These are phyloP conservation scores for Grammothele lineata DNA, from an alignment of 768 basidiomycete genomes.

Conservation along the genomic window DNA sequence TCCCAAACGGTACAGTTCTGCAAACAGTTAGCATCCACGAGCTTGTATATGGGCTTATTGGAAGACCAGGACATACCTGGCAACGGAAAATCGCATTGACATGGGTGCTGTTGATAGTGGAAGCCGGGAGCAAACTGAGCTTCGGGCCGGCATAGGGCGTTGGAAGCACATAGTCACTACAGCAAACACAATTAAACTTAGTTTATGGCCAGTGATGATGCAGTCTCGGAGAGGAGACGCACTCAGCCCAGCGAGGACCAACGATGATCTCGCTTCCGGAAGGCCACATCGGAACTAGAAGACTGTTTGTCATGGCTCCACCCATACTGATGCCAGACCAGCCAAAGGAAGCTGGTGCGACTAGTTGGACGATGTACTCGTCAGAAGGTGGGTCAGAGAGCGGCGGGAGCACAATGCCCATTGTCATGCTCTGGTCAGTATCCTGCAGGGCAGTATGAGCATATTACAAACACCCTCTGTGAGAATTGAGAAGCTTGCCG, in stretches of 20 bases:
- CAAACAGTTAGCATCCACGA: background rate
- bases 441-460: constrained; percentile 11
- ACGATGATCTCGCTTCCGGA: constrained; percentile 20
- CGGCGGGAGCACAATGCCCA: constrained; percentile 24
- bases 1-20: constrained; percentile 29
- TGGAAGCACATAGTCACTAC: constrained; percentile 25
- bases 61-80: constrained; percentile 16
- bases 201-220: background rate
- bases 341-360: constrained; percentile 23
- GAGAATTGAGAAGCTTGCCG: no score
- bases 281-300: constrained; percentile 27
- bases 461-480: no score
- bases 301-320: constrained; percentile 25
- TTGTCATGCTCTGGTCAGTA: constrained; percentile 19
- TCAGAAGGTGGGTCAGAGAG: constrained; percentile 19
- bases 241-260: constrained; percentile 25
- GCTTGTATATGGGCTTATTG: background rate
- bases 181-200: background rate
- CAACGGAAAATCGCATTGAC: constrained; percentile 27
- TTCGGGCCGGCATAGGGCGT: constrained; percentile 21
- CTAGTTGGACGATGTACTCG: constrained; percentile 24
- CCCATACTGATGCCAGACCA: constrained; percentile 26
- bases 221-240: background rate
- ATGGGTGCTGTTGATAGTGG: constrained; percentile 24
- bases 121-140: constrained; percentile 23